Evolutionary conservation across 1,284 basidiomycete species (phyloP), one percentile per base, ranked within the genome.

Genomic region (Cutaneotrichosporon daszewskae): DNA sequence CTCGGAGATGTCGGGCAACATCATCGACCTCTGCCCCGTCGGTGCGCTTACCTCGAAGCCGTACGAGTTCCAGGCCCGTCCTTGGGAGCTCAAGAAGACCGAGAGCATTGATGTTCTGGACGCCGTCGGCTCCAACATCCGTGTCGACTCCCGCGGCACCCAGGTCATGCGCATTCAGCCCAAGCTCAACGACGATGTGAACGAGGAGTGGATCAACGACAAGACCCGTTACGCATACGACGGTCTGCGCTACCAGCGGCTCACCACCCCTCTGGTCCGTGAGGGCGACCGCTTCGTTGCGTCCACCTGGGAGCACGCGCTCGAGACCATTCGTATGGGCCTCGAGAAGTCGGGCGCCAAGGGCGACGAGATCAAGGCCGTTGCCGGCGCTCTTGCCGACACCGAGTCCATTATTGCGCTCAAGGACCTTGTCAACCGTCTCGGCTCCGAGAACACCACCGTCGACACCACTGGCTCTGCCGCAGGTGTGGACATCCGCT

Each of bases 161-260:
- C 83, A 90, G 69, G 94, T 98, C 53, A 98, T 98, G 91, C 84
- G 94, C 37, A 80, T 99, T 59, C 89, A 95, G 66, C 95, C 95
- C 3, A 82, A 86, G 60, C 85, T 89, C 47, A 98, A 98, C 71
- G 94, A 98, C 72, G 89, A 96, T 58, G 84, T 99, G 51, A 99
- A 99, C 72, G 95, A 99, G 76, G 95, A 99, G 73, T 98, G 95
- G 94, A 95, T 99, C 72, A 92, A 82, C 72, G 94, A 99, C 79
- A 98, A 98, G 80, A 94, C 94, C 2, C 86, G 95, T 51, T 94
- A 89, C 71, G 88, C 94, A 2, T 86, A 89, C 68, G 95, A 99
- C 61, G 95, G 95, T 32, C 80, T 99, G 40, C 84, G 84, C 62
- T 94, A 89, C 78, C 95, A 99, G 72, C 85, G 94, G 27, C 76